Evolutionary conservation across 768 basidiomycete genomes (phyloP).

Genomic region (Clavulina sp.): DNA sequence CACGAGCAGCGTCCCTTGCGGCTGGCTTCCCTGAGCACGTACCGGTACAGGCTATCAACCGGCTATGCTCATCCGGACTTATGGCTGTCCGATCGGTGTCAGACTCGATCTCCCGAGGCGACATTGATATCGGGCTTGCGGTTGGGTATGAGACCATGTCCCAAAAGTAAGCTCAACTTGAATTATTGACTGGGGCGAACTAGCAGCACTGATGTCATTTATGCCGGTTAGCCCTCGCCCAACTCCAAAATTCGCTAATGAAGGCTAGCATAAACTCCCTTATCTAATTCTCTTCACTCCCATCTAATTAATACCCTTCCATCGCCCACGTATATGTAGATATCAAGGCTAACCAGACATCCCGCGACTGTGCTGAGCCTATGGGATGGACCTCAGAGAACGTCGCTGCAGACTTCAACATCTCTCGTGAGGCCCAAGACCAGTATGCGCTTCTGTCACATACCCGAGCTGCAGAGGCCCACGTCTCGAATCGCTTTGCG

Average conservation of each 20-base stretch:
- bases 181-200: slow-evolving; percentile 8
- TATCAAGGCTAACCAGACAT: slow-evolving; percentile 30
- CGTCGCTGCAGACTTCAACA: slow-evolving; percentile 26
- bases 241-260: slow-evolving; percentile 44
- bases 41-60: slow-evolving; percentile 80
- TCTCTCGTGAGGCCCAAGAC: slow-evolving; percentile 74
- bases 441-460: slow-evolving; percentile 44
- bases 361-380: slow-evolving; percentile 34
- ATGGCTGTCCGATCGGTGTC: slow-evolving; percentile 86
- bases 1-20: slow-evolving; percentile 70
- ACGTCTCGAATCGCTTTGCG: slow-evolving; percentile 52
- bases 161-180: slow-evolving; percentile 34
- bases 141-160: slow-evolving; percentile 74
- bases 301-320: slow-evolving; percentile 5
- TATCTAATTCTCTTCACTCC: not conserved
- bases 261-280: no score
- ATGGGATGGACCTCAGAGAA: slow-evolving; percentile 51
- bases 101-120: slow-evolving; percentile 66
- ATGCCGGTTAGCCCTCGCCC: slow-evolving; percentile 41
- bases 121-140: slow-evolving; percentile 76
- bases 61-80: slow-evolving; percentile 85
- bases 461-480: slow-evolving; percentile 24
- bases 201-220: slow-evolving; percentile 2
- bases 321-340: slow-evolving; percentile 14
- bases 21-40: slow-evolving; percentile 78